phyloP scores from a whole-genome alignment of 2,329 filamentous ascomycete species.

The Dothideomycetes sp. region DNA sequence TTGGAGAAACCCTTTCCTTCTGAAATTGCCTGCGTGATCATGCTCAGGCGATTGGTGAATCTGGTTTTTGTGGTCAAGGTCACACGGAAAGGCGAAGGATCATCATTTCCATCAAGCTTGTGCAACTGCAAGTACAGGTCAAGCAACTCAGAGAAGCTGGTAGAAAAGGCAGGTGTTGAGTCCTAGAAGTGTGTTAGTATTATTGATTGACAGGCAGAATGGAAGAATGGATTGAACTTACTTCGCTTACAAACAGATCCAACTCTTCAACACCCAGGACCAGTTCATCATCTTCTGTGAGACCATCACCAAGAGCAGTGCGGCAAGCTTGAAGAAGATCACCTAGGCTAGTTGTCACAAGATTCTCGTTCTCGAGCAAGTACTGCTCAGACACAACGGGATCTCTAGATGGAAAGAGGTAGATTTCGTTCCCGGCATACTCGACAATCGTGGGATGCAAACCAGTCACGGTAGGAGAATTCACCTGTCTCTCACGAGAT shows the following conservation, averaged over 20 bases:
- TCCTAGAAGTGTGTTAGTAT: slow-evolving; percentile 31
- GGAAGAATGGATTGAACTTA: slow-evolving; percentile 27
- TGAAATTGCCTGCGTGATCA: slow-evolving; percentile 43
- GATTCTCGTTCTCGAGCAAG: slow-evolving; percentile 47
- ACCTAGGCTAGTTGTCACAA: slow-evolving; percentile 44
- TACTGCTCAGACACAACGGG: slow-evolving; percentile 46
- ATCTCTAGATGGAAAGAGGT: slow-evolving; percentile 48
- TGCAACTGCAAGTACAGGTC: slow-evolving; percentile 51
- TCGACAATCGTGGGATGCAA: slow-evolving; percentile 43
- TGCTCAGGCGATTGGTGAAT: slow-evolving; percentile 43
- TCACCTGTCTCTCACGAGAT: slow-evolving; percentile 20
- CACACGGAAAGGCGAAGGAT: slow-evolving; percentile 48
- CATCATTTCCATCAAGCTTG: slow-evolving; percentile 47
- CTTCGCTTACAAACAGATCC: slow-evolving; percentile 49
- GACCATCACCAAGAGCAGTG: slow-evolving; percentile 44
- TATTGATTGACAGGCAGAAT: background rate
- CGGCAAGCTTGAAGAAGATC: slow-evolving; percentile 50
- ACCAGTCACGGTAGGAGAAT: slow-evolving; percentile 28
- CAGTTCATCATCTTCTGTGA: slow-evolving; percentile 49
- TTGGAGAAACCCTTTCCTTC: slow-evolving; percentile 50
- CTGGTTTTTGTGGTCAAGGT: slow-evolving; percentile 45
- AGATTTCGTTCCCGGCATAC: slow-evolving; percentile 49
- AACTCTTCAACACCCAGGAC: slow-evolving; percentile 47
- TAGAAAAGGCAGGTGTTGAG: slow-evolving; percentile 38
- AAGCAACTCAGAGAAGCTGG: slow-evolving; percentile 49